phyloP scores from a whole-genome alignment of 2,329 filamentous ascomycete species.

The Talaromyces albobiverticillius region DNA sequence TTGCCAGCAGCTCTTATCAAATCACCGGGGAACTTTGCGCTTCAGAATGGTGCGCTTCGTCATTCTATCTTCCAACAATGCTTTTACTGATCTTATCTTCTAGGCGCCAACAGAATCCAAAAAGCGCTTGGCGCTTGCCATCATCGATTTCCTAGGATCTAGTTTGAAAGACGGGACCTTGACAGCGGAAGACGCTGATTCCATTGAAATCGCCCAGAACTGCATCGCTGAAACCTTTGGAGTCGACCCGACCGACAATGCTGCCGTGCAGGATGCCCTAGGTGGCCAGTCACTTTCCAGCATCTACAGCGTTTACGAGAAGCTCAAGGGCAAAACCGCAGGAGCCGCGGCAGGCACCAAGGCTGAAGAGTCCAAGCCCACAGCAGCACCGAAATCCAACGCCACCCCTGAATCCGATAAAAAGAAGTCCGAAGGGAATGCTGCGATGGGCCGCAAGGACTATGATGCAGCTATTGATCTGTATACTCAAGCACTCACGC shows the following conservation, averaged over 20 bases:
- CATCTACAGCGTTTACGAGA: conserved; percentile 96
- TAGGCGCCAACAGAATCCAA: conserved; percentile 53
- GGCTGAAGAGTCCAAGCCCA: conserved; percentile 15
- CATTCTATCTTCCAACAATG: neutral
- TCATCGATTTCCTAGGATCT: conserved; percentile 88
- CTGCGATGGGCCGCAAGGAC: conserved; percentile 92
- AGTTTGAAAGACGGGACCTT: conserved; percentile 87
- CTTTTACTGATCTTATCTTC: conserved; percentile 4
- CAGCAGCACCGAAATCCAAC: conserved; percentile 38
- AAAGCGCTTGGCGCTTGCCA: conserved; percentile 92
- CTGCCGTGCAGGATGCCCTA: conserved; percentile 71
- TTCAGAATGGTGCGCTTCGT: conserved; percentile 11
- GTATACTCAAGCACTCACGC: conserved; percentile 80
- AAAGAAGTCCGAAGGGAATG: conserved; percentile 87
- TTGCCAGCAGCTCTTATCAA: conserved; percentile 1
- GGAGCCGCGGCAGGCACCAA: conserved; percentile 42
- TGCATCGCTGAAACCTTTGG: conserved; percentile 96
- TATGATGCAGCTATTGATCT: conserved; percentile 77
- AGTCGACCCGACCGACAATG: conserved; percentile 76
- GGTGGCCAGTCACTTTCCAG: conserved; percentile 82
- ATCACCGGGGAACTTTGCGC: neutral
- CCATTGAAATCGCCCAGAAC: conserved; percentile 88
- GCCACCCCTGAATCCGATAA: conserved; percentile 71
- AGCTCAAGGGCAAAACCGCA: conserved; percentile 68
- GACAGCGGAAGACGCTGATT: conserved; percentile 82